Percentiles rank a stretch among this genome's conserved stretches.
Evolutionary conservation across 352 stramenopile species (phyloP).

Genomic region (Phytophthora vignae): DNA sequence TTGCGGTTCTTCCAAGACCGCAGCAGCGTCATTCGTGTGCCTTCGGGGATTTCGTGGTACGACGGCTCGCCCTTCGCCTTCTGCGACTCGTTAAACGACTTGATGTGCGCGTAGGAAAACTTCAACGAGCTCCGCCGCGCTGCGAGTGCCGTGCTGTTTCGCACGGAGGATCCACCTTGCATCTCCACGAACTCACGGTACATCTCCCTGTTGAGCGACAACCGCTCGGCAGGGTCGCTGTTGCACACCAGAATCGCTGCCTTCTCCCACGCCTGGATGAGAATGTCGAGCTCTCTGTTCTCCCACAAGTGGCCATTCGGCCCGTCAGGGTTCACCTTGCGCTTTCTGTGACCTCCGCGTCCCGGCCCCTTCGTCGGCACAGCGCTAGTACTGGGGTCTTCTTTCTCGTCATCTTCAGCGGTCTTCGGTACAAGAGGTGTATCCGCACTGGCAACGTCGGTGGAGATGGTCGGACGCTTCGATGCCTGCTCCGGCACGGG

Average conservation of each 20-base stretch:
- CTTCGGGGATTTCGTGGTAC: constrained; percentile 39
- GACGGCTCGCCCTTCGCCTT: constrained; percentile 34
- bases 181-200: constrained; percentile 46
- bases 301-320: constrained; percentile 40
- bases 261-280: constrained; percentile 50
- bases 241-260: constrained; percentile 38
- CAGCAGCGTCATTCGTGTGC: constrained; percentile 35
- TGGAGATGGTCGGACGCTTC: constrained; percentile 1
- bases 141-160: constrained; percentile 43
- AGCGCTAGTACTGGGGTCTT: not conserved
- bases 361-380: not conserved
- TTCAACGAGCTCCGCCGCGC: constrained; percentile 50
- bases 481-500: not conserved
- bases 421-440: constrained; percentile 4
- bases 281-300: constrained; percentile 39
- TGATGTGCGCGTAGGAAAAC: constrained; percentile 45
- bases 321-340: constrained; percentile 30
- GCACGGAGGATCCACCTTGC: constrained; percentile 41
- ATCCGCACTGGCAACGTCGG: not conserved
- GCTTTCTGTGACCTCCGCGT: constrained; percentile 29
- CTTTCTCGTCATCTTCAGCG: constrained; percentile 7
- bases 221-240: constrained; percentile 21
- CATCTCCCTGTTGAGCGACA: constrained; percentile 48
- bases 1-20: constrained; percentile 53
- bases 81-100: constrained; percentile 45